Conservation (phyloP, 805 yeast genomes). For the Brettanomyces naardenensis region DNA sequence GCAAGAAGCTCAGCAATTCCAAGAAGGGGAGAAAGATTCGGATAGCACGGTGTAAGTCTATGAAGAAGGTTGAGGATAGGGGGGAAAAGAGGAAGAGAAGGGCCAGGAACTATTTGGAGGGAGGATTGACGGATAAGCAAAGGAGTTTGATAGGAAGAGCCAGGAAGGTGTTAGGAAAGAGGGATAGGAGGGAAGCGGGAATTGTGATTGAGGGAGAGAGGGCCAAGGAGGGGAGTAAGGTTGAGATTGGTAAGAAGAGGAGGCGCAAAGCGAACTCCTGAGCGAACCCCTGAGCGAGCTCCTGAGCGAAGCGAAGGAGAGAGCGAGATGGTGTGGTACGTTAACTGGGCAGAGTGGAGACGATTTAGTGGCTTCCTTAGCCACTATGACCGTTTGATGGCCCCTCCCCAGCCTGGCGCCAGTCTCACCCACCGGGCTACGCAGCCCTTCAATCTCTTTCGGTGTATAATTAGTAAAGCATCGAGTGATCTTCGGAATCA, state of each 20-base stretch:
- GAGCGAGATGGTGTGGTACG: too few species aligned
- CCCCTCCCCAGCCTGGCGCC: too few species aligned
- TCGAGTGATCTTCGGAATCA: too few species aligned
- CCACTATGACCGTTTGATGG: too few species aligned
- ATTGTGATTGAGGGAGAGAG: conserved; percentile 66
- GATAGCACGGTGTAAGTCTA: conserved; percentile 58
- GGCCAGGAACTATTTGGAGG: conserved; percentile 10
- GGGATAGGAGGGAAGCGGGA: conserved; percentile 69
- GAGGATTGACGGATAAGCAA: conserved; percentile 51
- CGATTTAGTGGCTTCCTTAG: too few species aligned
- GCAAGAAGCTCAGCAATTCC: conserved; percentile 39
- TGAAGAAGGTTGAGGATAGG: conserved; percentile 5
- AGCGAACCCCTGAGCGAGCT: too few species aligned
- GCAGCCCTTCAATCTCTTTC: too few species aligned
- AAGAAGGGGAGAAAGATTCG: conserved; percentile 56
- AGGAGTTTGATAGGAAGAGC: conserved; percentile 79
- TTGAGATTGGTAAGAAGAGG: conserved; percentile 46
- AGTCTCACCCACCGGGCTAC: too few species aligned
- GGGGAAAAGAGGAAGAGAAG: conserved; percentile 18
- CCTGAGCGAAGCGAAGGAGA: too few species aligned
- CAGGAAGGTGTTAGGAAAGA: conserved; percentile 62
- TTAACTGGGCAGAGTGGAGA: too few species aligned
- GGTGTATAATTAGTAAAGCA: too few species aligned
- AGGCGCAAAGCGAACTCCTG: conserved; percentile 23
- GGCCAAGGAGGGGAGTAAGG: conserved; percentile 59